Base-by-base conservation (phyloP, 192 early-diverging fungal species). In the Coemansia guatemalensis region DNA sequence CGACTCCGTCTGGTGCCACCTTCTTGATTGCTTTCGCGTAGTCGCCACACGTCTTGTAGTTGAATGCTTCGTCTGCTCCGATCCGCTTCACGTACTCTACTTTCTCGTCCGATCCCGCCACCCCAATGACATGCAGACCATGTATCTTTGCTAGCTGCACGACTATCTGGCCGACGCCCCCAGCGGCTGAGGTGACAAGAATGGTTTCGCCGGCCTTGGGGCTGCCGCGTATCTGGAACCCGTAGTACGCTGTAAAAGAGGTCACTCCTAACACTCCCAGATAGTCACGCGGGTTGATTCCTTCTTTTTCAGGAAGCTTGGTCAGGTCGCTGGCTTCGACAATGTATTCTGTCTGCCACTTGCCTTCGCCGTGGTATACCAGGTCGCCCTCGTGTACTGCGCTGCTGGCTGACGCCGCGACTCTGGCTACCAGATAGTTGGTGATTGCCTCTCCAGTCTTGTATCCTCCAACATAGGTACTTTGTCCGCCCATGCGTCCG, bases 61-160 rank as follows among this genome's bases (percentile, higher is more conserved):
- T 96, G 84, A 96, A 90, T 8, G 85, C 94, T 7, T 78, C 90
- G 69, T 96, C 92, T 25, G 89, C 90, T 2, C 88, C 88, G 41
- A 88, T 58, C 44, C 84, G 81, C 50, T 82, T 82, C 8, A 95
- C 83, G 65, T 83, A 87, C 9, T 71, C 84, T 23, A 90, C 87
- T 74, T 97, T 97, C 11, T 92, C 90, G 64, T 94, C 91, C 3
- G 85, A 82, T 14, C 92, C 91, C 18, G 92, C 90, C 18, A 87
- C 86, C 22, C 92, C 95, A 55, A 97, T 85, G 6, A 97, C 93
- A 22, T 64, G 73, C 54, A 89, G 83, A 6, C 93, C 95, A 32
- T 82, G 71, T 18, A 77, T 69, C 68, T 89, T 92, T 39, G 86
- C 90, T 22, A 95, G 82, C 67, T 95, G 92, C 35, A 91, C 89